Evolutionary conservation across 2,329 filamentous ascomycete genomes (phyloP), one percentile per base, ranked within the genome.

Genomic region (Penicillium sp.): DNA sequence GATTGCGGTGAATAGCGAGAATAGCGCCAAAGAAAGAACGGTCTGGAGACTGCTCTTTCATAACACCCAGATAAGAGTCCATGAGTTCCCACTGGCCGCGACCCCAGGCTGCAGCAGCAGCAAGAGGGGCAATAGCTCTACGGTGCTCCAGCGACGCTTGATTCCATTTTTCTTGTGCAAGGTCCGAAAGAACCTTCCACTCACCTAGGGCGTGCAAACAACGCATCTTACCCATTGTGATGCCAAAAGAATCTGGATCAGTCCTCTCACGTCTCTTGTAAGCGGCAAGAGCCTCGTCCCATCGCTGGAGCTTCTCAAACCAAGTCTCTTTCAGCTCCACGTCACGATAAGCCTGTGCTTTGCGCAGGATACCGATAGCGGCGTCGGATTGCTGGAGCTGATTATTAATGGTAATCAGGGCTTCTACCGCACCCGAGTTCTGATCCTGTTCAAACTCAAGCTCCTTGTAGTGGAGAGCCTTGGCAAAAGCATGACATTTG

Each of bases 161-260:
- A 61, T 89, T 85, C 94, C 94, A 99, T 47, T 93, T 95, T 68
- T 92, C 91, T 67, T 95, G 88, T 0, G 92, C 93, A 49, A 99
- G 80, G 45, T 85, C 86, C 0, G 93, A 95, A 15, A 99, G 80
- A 4, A 90, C 85, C 62, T 97, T 95, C 94, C 94, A 99, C 72
- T 99, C 94, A 56, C 94, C 94, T 33, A 99, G 81, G 8, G 94
- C 95, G 70, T 99, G 94, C 58, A 97, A 77, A 80, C 94, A 99
- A 44, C 94, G 86, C 94, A 99, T 99, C 75, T 99, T 99, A 61
- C 94, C 94, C 92, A 99, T 97, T 31, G 95, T 91, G 49, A 99
- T 90, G 54, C 97, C 94, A 55, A 99, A 90, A 0, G 90, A 91
- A 56, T 86, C 83, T 28, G 84, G 83, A 28, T 90, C 80, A 60